Percentiles rank a stretch among this genome's conserved stretches.
Evolutionary conservation across 306 rosid species (phyloP).

Genomic region (Cyamopsis tetragonoloba): DNA sequence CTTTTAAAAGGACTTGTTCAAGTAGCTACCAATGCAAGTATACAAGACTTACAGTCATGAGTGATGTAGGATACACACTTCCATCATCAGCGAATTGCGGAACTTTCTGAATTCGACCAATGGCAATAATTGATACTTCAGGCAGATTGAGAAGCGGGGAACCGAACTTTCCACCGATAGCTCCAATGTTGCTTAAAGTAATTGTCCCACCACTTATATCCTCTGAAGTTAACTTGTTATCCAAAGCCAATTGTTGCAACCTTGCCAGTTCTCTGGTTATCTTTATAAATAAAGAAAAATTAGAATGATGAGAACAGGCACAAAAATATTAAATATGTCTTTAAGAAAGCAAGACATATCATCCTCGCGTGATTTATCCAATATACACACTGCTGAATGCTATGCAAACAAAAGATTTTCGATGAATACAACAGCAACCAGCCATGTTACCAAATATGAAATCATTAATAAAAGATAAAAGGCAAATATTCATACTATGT

Average conservation of each 20-base stretch:
- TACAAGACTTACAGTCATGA: constrained; percentile 75
- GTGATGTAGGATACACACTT: constrained; percentile 59
- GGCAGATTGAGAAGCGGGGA: constrained; percentile 95
- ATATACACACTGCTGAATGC: not conserved
- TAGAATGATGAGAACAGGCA: not conserved
- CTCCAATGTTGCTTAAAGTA: constrained; percentile 87
- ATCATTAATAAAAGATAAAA: not conserved
- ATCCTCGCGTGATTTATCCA: not conserved
- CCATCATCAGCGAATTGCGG: constrained; percentile 63
- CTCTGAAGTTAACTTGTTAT: constrained; percentile 74
- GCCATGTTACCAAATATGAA: not conserved
- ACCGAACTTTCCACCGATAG: constrained; percentile 93
- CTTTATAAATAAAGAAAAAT: constrained; percentile 31
- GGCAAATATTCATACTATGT: too few relatives aligned
- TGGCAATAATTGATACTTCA: constrained; percentile 83
- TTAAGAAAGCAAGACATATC: not conserved
- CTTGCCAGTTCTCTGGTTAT: constrained; percentile 87
- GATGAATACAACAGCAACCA: not conserved
- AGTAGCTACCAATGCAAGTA: not conserved
- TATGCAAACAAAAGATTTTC: not conserved
- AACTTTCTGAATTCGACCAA: constrained; percentile 81
- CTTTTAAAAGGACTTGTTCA: not conserved
- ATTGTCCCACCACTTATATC: constrained; percentile 81
- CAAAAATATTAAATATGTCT: constrained; percentile 12
- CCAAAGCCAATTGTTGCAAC: constrained; percentile 66